phyloP scores from a whole-genome alignment of 192 early-diverging fungal species.

The Gonapodya sp. region DNA sequence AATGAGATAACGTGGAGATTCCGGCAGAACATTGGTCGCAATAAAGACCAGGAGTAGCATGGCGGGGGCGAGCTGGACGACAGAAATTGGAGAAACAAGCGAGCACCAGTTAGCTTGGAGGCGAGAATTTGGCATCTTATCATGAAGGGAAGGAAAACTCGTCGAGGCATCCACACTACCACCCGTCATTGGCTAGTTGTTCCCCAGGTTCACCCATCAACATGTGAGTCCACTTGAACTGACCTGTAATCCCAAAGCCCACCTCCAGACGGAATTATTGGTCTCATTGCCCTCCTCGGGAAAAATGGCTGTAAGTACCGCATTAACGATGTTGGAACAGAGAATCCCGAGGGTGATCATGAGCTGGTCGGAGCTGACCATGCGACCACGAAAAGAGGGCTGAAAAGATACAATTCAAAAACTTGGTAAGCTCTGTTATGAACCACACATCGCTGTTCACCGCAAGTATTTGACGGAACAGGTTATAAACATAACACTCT shows the following conservation, averaged over 20 bases:
- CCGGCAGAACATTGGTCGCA: background rate
- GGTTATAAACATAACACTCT: too few relatives aligned
- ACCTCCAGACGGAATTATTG: background rate
- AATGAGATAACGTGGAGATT: background rate
- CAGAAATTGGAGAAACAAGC: too few relatives aligned
- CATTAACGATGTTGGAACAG: conserved; percentile 20
- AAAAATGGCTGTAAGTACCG: background rate
- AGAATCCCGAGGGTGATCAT: conserved; percentile 88
- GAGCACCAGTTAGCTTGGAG: background rate
- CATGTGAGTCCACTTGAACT: too few relatives aligned
- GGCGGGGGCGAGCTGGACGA: background rate
- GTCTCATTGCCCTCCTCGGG: background rate
- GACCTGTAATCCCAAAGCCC: background rate
- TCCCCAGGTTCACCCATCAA: background rate
- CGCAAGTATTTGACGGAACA: too few relatives aligned
- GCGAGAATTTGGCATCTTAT: background rate
- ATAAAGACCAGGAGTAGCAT: background rate
- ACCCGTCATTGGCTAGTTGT: too few relatives aligned
- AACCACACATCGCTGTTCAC: too few relatives aligned
- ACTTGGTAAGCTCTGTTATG: too few relatives aligned
- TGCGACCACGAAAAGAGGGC: background rate
- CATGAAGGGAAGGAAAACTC: too few relatives aligned
- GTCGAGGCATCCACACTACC: too few relatives aligned
- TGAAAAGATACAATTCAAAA: too few relatives aligned
- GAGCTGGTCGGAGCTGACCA: conserved; percentile 43